These are phyloP conservation scores for Penicillium maclennaniae DNA, from an alignment of 495 filamentous ascomycete species.

Conservation along the genomic window DNA sequence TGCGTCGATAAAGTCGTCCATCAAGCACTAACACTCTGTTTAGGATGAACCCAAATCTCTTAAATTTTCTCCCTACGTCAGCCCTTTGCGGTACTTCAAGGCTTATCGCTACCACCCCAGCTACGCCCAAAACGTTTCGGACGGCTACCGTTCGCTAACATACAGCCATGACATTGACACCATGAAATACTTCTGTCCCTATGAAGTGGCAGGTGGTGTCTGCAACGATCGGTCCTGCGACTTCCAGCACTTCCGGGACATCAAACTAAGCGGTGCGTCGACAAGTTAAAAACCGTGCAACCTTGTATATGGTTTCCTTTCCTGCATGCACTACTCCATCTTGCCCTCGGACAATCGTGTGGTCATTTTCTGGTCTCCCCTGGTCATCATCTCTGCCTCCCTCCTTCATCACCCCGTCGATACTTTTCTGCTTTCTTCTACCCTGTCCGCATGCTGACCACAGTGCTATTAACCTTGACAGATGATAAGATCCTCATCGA, in stretches of 20 bases:
- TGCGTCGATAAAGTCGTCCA: conserved; percentile 10
- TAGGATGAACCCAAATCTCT: conserved; percentile 24
- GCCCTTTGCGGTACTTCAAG: conserved; percentile 76
- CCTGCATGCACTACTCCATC: conserved; percentile 7
- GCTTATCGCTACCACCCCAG: conserved; percentile 85
- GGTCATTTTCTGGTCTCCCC: conserved; percentile 7
- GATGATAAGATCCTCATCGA: conserved; percentile 85
- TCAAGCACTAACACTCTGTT: conserved; percentile 15
- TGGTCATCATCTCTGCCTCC: conserved; percentile 7
- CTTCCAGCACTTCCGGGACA: conserved; percentile 76
- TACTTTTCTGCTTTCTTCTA: conserved; percentile 15
- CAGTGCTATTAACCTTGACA: conserved; percentile 52
- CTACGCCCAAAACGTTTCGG: conserved; percentile 62
- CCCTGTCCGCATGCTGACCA: conserved; percentile 58
- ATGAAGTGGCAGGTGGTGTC: conserved; percentile 65
- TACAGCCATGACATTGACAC: conserved; percentile 86
- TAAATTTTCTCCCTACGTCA: conserved; percentile 71
- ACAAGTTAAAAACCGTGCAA: conserved; percentile 34
- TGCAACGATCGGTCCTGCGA: conserved; percentile 71
- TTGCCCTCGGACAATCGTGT: conserved; percentile 9
- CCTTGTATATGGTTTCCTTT: conserved; percentile 13
- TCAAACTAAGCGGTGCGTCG: conserved; percentile 79
- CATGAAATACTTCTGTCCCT: conserved; percentile 66
- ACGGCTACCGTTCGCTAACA: conserved; percentile 82
- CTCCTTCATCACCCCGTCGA: conserved; percentile 10